phyloP scores from a whole-genome alignment of 345 rosid species.

The Anastatica hierochuntica region DNA sequence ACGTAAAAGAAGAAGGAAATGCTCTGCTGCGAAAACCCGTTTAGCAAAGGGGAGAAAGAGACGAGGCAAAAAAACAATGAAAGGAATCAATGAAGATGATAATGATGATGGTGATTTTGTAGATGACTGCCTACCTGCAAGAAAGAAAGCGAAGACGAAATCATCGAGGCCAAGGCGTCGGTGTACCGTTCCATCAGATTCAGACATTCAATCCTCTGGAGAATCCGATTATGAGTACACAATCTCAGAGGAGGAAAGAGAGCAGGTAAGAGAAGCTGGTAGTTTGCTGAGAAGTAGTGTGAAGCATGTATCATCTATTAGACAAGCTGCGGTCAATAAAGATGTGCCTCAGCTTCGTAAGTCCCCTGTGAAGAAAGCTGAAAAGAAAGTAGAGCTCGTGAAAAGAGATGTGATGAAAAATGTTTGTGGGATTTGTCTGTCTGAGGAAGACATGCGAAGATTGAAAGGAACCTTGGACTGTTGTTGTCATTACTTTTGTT shows the following conservation, averaged over 20 bases:
- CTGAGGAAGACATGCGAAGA: slow-evolving; percentile 84
- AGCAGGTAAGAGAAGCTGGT: slow-evolving; percentile 71
- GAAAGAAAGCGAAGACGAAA: slow-evolving; percentile 34
- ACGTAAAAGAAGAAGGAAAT: slow-evolving; percentile 36
- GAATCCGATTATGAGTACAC: slow-evolving; percentile 73
- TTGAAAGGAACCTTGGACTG: slow-evolving; percentile 73
- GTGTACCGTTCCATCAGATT: slow-evolving; percentile 47
- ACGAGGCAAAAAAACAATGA: slow-evolving; percentile 36
- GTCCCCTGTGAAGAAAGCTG: slow-evolving; percentile 45
- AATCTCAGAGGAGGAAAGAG: slow-evolving; percentile 94
- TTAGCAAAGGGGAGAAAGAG: slow-evolving; percentile 32
- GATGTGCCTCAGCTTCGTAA: slow-evolving; percentile 34
- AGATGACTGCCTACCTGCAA: slow-evolving; percentile 27
- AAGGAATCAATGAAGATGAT: slow-evolving; percentile 28
- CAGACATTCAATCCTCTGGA: slow-evolving; percentile 50
- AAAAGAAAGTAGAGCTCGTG: slow-evolving; percentile 66
- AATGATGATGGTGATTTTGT: slow-evolving; percentile 45
- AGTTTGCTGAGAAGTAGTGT: slow-evolving; percentile 34
- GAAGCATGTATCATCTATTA: slow-evolving; percentile 44
- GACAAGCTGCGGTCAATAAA: slow-evolving; percentile 32
- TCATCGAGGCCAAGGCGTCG: slow-evolving; percentile 39
- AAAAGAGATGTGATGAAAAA: slow-evolving; percentile 44
- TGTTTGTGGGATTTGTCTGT: slow-evolving; percentile 87
- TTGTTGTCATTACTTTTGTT: slow-evolving; percentile 93
- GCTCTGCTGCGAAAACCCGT: slow-evolving; percentile 31